Conservation (phyloP, 2,329 filamentous ascomycete genomes). For the Zalaria sp. region DNA sequence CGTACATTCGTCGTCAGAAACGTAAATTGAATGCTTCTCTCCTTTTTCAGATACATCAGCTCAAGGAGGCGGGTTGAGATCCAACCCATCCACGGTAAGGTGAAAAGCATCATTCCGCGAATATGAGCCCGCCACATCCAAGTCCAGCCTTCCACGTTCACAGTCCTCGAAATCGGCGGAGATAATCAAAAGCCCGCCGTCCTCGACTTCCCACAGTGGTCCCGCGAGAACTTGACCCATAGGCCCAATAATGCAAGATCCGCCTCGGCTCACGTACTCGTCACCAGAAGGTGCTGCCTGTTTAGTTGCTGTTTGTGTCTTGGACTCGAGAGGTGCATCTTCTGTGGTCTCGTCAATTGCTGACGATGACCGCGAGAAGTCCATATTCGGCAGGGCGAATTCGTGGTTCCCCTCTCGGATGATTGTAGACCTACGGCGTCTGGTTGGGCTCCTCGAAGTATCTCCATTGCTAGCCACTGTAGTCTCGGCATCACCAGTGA, state of each 20-base stretch:
- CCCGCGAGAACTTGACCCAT: slow-evolving; percentile 67
- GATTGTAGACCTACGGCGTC: slow-evolving; percentile 3
- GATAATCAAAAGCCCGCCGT: slow-evolving; percentile 49
- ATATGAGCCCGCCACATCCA: slow-evolving; percentile 78
- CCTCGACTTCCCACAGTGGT: slow-evolving; percentile 67
- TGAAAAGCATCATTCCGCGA: slow-evolving; percentile 56
- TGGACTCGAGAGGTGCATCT: slow-evolving; percentile 1
- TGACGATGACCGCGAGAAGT: slow-evolving; percentile 6
- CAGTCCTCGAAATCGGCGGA: slow-evolving; percentile 86
- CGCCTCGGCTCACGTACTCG: slow-evolving; percentile 55
- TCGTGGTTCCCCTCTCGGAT: slow-evolving; percentile 38
- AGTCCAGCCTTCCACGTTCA: slow-evolving; percentile 62
- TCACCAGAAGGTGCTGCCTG: slow-evolving; percentile 14
- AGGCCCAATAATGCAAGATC: slow-evolving; percentile 69
- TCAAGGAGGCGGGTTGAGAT: slow-evolving; percentile 43
- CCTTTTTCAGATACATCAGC: not conserved
- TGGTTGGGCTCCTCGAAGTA: not conserved
- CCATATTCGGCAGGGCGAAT: slow-evolving; percentile 29
- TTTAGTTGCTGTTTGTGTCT: not conserved
- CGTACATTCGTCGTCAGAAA: too few species aligned
- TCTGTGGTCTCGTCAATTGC: slow-evolving; percentile 2
- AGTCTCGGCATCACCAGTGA: slow-evolving; percentile 23
- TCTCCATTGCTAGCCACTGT: not conserved
- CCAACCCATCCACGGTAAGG: slow-evolving; percentile 44
- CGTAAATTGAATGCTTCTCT: too few species aligned